These are phyloP conservation scores for Lomentospora prolificans DNA, from an alignment of 2,329 filamentous ascomycete genomes.

Conservation along the genomic window DNA sequence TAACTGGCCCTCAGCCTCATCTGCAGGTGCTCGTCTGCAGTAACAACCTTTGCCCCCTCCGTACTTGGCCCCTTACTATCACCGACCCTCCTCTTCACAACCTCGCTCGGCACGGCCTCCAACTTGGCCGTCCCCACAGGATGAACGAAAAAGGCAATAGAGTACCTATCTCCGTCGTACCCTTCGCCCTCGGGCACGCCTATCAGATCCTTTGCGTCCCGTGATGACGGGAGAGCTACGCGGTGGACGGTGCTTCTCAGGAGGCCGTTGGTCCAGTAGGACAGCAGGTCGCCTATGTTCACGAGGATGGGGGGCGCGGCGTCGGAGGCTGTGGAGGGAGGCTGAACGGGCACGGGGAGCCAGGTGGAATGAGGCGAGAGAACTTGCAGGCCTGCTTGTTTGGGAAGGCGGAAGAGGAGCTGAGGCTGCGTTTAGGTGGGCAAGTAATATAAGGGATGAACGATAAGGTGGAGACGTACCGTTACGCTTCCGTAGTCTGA, in stretches of 20 bases:
- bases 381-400: conserved; percentile 82
- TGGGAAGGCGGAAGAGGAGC: conserved; percentile 74
- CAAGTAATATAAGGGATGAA: neutral
- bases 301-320: conserved; percentile 67
- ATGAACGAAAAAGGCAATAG: conserved; percentile 61
- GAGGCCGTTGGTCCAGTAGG: conserved; percentile 85
- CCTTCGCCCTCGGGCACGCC: conserved; percentile 7
- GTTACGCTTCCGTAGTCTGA: conserved; percentile 72
- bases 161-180: conserved; percentile 46
- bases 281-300: conserved; percentile 60
- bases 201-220: neutral
- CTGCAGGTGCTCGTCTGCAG: conserved; percentile 53
- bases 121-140: conserved; percentile 44
- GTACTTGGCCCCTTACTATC: conserved; percentile 18
- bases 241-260: conserved; percentile 82
- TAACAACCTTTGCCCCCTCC: conserved; percentile 39
- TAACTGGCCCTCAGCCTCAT: conserved; percentile 53
- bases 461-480: conserved; percentile 6
- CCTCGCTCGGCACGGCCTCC: conserved; percentile 49
- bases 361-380: conserved; percentile 45
- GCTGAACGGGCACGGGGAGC: conserved; percentile 59
- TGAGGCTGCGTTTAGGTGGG: conserved; percentile 2
- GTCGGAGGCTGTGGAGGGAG: conserved; percentile 48
- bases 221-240: conserved; percentile 55
- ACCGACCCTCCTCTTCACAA: conserved; percentile 33